These are phyloP conservation scores for Arabis hirsuta DNA, from an alignment of 345 rosid genomes.

Conservation along the genomic window DNA sequence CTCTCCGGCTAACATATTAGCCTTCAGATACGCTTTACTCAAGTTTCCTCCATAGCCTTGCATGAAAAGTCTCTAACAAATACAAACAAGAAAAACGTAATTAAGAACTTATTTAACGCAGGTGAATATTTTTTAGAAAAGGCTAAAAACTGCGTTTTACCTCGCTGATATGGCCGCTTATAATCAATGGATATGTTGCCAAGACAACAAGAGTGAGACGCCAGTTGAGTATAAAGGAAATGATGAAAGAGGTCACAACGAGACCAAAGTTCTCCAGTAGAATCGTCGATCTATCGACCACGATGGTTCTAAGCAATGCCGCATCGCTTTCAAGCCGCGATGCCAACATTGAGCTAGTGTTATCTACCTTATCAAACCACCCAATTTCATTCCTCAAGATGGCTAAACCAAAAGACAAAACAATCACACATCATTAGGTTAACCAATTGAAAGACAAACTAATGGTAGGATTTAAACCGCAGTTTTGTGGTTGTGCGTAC, in stretches of 20 bases:
- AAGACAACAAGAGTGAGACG: slow-evolving; percentile 90
- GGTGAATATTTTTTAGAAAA: too few relatives aligned
- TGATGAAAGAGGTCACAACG: slow-evolving; percentile 68
- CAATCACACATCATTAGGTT: neutral
- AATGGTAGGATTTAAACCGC: neutral
- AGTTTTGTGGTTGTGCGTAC: slow-evolving; percentile 44
- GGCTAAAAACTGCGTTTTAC: slow-evolving; percentile 41
- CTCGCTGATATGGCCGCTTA: slow-evolving; percentile 98
- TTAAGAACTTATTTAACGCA: neutral
- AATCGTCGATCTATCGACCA: slow-evolving; percentile 80
- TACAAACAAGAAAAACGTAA: neutral
- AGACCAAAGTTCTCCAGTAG: slow-evolving; percentile 78
- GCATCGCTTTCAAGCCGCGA: slow-evolving; percentile 84
- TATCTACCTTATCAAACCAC: slow-evolving; percentile 86
- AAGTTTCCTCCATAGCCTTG: slow-evolving; percentile 94
- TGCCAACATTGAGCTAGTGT: slow-evolving; percentile 81
- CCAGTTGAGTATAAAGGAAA: slow-evolving; percentile 92
- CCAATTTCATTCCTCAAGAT: slow-evolving; percentile 89
- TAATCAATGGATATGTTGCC: slow-evolving; percentile 81
- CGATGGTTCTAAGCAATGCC: slow-evolving; percentile 65
- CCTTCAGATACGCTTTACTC: slow-evolving; percentile 88
- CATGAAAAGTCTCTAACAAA: slow-evolving; percentile 86
- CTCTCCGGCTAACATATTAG: slow-evolving; percentile 96
- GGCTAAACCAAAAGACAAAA: slow-evolving; percentile 48
- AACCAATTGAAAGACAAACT: neutral